Evolutionary conservation across 2,329 filamentous ascomycete species (phyloP), one percentile per base, ranked within the genome.

Genomic region (Colletotrichum sp.): DNA sequence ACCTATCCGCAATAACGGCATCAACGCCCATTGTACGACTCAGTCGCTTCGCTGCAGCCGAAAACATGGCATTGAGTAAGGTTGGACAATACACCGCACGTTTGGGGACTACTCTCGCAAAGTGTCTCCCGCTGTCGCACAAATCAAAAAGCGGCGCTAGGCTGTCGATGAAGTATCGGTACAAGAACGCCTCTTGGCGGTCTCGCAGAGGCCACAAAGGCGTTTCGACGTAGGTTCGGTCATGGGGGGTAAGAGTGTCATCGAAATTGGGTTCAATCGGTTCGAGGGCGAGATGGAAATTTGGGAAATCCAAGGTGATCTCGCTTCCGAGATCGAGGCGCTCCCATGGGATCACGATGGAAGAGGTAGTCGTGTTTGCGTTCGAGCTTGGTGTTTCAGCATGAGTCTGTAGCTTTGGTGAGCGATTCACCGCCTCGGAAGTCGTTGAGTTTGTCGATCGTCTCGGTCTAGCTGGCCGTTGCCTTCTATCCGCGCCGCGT

Each of bases 111-210:
- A 81, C 78, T 0, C 78, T 81, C 26, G 81, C 79, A 64, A 82
- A 82, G 56, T 82, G 81, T 4, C 78, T 73, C 7, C 80, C 81
- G 28, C 75, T 79, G 13, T 82, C 81, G 62, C 81, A 82, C 9
- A 82, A 58, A 21, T 82, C 81, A 26, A 82, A 81, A 2, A 80
- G 73, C 4, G 81, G 81, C 3, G 80, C 80, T 8, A 82, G 52
- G 3, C 76, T 77, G 14, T 81, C 72, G 10, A 82, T 71, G 12
- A 78, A 82, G 24, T 80, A 79, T 43, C 79, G 77, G 7, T 82
- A 81, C 0, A 82, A 65, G 76, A 81, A 81, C 3, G 80, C 80
- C 56, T 82, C 81, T 16, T 80, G 77, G 1, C 77, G 76, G 26
- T 81, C 79, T 70, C 66, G 63, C 7, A 74, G 71, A 32, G 71